phyloP scores from a whole-genome alignment of 768 basidiomycete genomes.

The Kwoniella pini region DNA sequence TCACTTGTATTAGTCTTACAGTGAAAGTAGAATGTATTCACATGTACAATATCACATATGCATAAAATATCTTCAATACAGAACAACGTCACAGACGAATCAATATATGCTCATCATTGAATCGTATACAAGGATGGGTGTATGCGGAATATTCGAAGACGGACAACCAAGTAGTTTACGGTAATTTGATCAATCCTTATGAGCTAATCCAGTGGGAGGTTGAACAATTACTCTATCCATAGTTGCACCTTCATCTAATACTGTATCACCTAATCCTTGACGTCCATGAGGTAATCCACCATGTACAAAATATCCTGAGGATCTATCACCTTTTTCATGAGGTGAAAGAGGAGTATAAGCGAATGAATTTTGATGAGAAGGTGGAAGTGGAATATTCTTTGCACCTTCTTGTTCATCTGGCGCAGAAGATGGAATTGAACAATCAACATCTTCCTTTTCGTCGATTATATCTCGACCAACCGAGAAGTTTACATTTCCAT shows the following conservation, averaged over 20 bases:
- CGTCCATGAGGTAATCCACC: not conserved
- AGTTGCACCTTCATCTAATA: not conserved
- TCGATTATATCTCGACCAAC: not conserved
- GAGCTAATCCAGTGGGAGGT: not conserved
- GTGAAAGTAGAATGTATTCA: no score
- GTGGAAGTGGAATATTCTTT: not conserved
- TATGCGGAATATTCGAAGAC: not conserved
- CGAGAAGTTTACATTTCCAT: not conserved
- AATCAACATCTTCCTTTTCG: not conserved
- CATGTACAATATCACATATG: no score
- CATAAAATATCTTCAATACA: no score
- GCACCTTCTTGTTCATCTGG: not conserved
- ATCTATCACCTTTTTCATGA: not conserved
- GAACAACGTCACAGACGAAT: no score
- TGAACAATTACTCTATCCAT: not conserved
- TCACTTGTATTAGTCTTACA: no score
- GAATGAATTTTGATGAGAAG: conserved; percentile 4
- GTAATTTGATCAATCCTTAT: not conserved
- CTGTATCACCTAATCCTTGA: not conserved
- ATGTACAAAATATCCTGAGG: not conserved
- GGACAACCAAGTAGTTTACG: not conserved
- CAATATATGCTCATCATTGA: no score
- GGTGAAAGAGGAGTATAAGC: not conserved
- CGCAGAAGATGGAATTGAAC: not conserved
- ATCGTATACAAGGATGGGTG: no score